Evolutionary conservation across 257 asterid genomes (phyloP), one percentile per base, ranked within the genome.

Genomic region (Hygrophila difformis): DNA sequence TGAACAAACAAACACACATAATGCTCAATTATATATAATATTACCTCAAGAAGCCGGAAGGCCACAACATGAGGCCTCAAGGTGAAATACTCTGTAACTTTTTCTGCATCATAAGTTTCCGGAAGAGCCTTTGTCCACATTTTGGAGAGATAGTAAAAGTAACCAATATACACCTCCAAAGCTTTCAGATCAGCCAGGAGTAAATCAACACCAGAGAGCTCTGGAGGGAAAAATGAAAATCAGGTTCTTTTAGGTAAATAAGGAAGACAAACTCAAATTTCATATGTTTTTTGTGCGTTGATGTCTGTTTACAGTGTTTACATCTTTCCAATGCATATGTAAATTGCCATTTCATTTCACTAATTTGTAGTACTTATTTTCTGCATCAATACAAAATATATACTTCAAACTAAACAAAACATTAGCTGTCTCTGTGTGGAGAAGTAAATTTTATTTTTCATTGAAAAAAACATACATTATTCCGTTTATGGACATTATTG

Each of bases 121-220:
- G 98, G 94, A 56, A 89, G 87, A 49, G 98, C 94, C 75, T 74
- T 82, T 29, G 91, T 71, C 92, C 91, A 85, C 86, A 74, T 78
- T 77, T 74, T 70, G 26, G 83, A 63, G 49, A 71, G 70, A 70
- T 59, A 63, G 70, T 85, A 82, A 59, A 70, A 53, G 64, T 89
- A 89, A 50, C 71, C 68, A 57, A 56, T 56, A 62, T 89, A 82
- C 53, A 78, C 83, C 74, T 85, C 91, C 69, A 82, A 54, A 49
- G 94, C 96, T 52, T 69, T 71, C 56, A 85, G 56, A 75, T 89
- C 98, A 64, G 98, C 87, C 61, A 82, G 15, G 51, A 89, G 60
- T 65, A 89, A 70, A 64, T 85, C 96, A 53, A 69, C 46, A 29
- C 94, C 96, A 58, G 82, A 77, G 54, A 85, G 93, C 64, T 73